Conservation (phyloP, 768 basidiomycete species). For the Gyrodon lividus region DNA sequence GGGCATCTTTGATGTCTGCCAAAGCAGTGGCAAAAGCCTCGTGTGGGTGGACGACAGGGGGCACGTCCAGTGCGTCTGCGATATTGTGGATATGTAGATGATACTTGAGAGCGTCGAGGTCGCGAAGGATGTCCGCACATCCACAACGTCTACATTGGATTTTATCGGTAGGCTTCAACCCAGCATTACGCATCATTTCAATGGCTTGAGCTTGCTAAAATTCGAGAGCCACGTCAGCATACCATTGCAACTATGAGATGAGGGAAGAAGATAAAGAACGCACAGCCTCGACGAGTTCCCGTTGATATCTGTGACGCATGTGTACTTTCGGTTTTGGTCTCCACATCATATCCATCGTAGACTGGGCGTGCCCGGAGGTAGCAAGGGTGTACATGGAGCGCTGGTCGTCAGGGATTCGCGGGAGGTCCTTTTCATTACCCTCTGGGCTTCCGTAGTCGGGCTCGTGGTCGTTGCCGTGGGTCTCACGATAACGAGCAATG, state of each 20-base stretch:
- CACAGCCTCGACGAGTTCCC: slow-evolving; percentile 40
- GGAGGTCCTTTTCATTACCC: slow-evolving; percentile 14
- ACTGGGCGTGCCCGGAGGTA: slow-evolving; percentile 6
- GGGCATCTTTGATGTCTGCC: not conserved
- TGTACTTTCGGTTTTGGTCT: slow-evolving; percentile 32
- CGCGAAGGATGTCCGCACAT: slow-evolving; percentile 43
- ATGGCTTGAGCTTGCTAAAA: slow-evolving; percentile 25
- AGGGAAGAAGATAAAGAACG: slow-evolving; percentile 18
- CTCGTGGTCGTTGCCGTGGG: slow-evolving; percentile 2
- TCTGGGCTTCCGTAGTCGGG: slow-evolving; percentile 1
- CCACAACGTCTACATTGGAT: slow-evolving; percentile 46
- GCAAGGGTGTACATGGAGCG: slow-evolving; percentile 27
- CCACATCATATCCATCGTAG: slow-evolving; percentile 32
- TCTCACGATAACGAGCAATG: slow-evolving; percentile 17
- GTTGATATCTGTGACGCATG: slow-evolving; percentile 36
- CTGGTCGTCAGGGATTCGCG: slow-evolving; percentile 22
- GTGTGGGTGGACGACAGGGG: not conserved
- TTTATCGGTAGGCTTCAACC: slow-evolving; percentile 28
- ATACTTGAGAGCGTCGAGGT: slow-evolving; percentile 45
- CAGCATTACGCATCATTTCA: slow-evolving; percentile 26
- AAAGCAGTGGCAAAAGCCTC: not conserved
- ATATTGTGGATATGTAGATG: slow-evolving; percentile 60
- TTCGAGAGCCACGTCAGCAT: slow-evolving; percentile 1
- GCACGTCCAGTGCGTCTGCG: slow-evolving; percentile 28
- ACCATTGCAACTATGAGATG: not conserved